These are phyloP conservation scores for Stemphylium beticola DNA, from an alignment of 2,329 filamentous ascomycete species.

Conservation along the genomic window DNA sequence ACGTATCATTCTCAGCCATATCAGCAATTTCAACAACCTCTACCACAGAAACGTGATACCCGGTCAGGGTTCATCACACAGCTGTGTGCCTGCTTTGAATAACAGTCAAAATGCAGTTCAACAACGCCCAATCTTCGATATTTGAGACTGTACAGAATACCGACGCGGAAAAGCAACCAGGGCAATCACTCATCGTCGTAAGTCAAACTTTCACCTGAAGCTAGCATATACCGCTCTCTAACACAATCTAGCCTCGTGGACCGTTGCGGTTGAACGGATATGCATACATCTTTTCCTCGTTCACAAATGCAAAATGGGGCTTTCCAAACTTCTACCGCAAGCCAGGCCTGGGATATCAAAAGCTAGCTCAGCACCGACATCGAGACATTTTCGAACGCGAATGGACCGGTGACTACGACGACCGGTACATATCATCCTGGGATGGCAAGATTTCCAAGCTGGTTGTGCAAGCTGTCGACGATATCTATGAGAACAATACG, in stretches of 20 bases:
- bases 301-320: conserved; percentile 30
- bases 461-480: conserved; percentile 40
- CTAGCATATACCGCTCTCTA: neutral
- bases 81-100: conserved; percentile 25
- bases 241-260: conserved; percentile 14
- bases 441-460: conserved; percentile 40
- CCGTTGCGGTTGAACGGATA: conserved; percentile 28
- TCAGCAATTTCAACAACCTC: conserved; percentile 10
- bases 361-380: conserved; percentile 30
- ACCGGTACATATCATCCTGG: conserved; percentile 40
- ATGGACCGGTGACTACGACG: conserved; percentile 37
- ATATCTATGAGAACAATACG: conserved; percentile 38
- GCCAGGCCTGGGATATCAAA: conserved; percentile 33
- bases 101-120: conserved; percentile 12
- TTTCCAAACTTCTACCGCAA: conserved; percentile 36
- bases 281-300: conserved; percentile 27
- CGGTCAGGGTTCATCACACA: conserved; percentile 26
- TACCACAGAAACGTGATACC: conserved; percentile 10
- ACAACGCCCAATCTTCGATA: conserved; percentile 17
- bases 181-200: neutral
- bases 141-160: conserved; percentile 13
- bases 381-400: conserved; percentile 33
- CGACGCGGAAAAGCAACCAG: neutral
- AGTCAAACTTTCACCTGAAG: neutral
- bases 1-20: conserved; percentile 11